Conservation (phyloP, 768 basidiomycete species). For the Auricularia auricula-judae region DNA sequence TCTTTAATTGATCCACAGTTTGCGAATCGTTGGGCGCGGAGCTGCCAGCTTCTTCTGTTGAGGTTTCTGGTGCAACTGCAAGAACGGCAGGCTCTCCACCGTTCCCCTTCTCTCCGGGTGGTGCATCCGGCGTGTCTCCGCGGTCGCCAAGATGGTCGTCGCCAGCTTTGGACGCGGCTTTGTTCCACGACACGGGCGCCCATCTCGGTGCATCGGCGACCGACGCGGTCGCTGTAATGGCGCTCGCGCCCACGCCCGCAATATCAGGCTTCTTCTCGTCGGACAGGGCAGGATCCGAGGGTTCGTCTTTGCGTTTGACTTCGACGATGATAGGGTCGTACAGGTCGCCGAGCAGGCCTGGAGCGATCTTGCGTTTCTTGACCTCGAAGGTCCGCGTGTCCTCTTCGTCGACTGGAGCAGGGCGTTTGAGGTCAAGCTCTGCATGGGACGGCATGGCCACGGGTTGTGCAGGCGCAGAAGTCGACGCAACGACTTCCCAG, state of each 20-base stretch:
- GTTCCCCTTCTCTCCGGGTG: background rate
- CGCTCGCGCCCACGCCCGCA: background rate
- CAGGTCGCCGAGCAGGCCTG: conserved; percentile 56
- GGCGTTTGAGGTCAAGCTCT: conserved; percentile 11
- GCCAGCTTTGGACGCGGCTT: background rate
- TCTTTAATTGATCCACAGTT: too few relatives aligned
- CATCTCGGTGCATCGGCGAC: background rate
- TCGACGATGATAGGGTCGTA: conserved; percentile 67
- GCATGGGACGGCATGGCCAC: conserved; percentile 3
- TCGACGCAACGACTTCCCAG: conserved; percentile 57
- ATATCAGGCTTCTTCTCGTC: background rate
- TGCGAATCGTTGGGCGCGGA: too few relatives aligned
- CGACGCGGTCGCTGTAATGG: background rate
- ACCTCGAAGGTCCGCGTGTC: conserved; percentile 52
- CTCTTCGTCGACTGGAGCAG: conserved; percentile 30
- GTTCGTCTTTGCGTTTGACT: background rate
- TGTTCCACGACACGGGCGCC: background rate
- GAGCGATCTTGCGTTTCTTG: conserved; percentile 45
- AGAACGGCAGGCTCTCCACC: background rate
- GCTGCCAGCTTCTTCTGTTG: background rate
- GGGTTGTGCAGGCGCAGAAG: conserved; percentile 14
- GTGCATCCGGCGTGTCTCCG: background rate
- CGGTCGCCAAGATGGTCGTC: background rate
- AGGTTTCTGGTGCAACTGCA: background rate
- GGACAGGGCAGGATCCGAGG: background rate